Conservation (phyloP, 306 rosid species). For the Prunus mongolica region DNA sequence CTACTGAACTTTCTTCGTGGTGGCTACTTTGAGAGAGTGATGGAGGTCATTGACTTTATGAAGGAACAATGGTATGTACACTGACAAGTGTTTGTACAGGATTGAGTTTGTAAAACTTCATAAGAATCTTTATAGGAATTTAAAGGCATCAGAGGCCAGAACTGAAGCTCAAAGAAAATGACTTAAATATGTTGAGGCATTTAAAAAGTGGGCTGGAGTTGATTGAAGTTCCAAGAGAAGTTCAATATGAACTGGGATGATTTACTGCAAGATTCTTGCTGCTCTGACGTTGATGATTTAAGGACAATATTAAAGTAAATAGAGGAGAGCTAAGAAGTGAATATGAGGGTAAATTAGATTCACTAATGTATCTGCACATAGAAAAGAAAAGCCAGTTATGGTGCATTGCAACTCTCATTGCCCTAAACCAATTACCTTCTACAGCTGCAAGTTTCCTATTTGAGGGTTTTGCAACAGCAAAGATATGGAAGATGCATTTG, state of each 20-base stretch:
- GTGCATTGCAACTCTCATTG: not conserved
- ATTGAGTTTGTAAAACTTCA: slow-evolving; percentile 68
- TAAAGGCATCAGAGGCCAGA: slow-evolving; percentile 59
- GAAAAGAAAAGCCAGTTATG: not conserved
- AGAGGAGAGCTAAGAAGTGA: not conserved
- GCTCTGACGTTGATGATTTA: not conserved
- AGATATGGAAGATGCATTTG: not conserved
- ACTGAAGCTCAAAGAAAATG: slow-evolving; percentile 75
- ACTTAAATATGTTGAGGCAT: slow-evolving; percentile 62
- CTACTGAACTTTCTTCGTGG: slow-evolving; percentile 64
- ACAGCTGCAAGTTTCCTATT: not conserved
- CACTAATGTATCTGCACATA: not conserved
- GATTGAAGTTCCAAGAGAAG: slow-evolving; percentile 11
- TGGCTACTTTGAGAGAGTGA: slow-evolving; percentile 90
- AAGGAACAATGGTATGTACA: slow-evolving; percentile 44
- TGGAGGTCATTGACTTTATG: slow-evolving; percentile 74
- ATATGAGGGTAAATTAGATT: not conserved
- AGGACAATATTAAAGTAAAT: not conserved
- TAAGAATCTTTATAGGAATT: slow-evolving; percentile 64
- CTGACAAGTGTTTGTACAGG: slow-evolving; percentile 76
- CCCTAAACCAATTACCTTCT: not conserved
- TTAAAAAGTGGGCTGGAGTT: slow-evolving; percentile 62
- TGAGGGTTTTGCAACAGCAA: not conserved
- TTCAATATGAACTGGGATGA: not conserved
- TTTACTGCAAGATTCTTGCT: slow-evolving; percentile 1